Percentiles rank a stretch among this genome's conserved stretches.
Conservation (phyloP, 371 early-diverging fungal genomes). For the Spraguea lophii region DNA sequence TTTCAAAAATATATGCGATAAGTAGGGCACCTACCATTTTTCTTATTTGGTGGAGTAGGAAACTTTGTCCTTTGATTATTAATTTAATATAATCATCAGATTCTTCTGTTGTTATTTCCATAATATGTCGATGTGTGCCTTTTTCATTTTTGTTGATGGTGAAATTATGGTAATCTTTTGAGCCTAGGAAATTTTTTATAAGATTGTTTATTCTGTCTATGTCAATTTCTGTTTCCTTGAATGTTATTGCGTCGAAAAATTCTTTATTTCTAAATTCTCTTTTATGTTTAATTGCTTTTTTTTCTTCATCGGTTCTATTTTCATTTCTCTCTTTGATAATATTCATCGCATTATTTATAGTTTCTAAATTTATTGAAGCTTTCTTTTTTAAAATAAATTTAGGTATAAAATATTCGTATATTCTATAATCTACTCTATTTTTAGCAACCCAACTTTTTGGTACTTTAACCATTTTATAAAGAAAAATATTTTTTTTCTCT, state of each 20-base stretch:
- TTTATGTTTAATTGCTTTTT: conserved; percentile 52
- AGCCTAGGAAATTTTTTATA: conserved; percentile 59
- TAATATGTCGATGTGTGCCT: conserved; percentile 57
- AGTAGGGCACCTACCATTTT: conserved; percentile 60
- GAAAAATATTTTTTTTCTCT: conserved; percentile 54
- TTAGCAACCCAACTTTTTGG: conserved; percentile 68
- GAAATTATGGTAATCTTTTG: conserved; percentile 83
- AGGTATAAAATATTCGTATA: conserved; percentile 88
- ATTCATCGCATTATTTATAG: conserved; percentile 8
- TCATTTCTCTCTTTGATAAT: conserved; percentile 6
- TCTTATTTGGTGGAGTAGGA: conserved; percentile 89
- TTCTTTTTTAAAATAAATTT: conserved; percentile 56
- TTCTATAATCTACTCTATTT: conserved; percentile 63
- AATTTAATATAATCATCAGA: conserved; percentile 69
- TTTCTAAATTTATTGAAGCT: too few species aligned
- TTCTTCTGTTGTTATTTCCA: conserved; percentile 49
- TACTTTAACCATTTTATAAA: conserved; percentile 52
- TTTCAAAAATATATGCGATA: conserved; percentile 54
- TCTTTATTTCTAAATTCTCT: too few species aligned
- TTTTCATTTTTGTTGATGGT: conserved; percentile 57
- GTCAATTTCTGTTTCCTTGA: too few species aligned
- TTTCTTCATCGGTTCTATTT: conserved; percentile 38
- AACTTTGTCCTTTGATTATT: conserved; percentile 79
- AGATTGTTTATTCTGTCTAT: too few species aligned
- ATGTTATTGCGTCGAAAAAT: too few species aligned